phyloP scores from a whole-genome alignment of 352 stramenopile genomes.

The Globisporangium cederbergense region DNA sequence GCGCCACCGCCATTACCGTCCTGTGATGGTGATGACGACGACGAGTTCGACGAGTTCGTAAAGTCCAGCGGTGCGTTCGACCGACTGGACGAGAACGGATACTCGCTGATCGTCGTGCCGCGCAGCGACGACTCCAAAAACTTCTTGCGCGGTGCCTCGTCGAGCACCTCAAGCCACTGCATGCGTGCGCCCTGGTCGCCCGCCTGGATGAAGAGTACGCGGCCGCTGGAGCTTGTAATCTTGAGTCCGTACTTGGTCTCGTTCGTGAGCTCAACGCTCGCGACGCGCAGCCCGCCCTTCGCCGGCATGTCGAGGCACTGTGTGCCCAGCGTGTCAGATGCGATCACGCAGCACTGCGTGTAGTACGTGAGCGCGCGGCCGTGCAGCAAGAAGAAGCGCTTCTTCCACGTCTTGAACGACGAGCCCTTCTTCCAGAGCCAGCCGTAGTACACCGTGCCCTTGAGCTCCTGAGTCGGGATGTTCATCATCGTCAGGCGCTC shows the following conservation, averaged over 20 bases:
- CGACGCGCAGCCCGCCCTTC: conserved; percentile 52
- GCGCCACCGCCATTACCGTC: not conserved
- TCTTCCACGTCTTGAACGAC: conserved; percentile 79
- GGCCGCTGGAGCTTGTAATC: conserved; percentile 59
- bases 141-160: conserved; percentile 35
- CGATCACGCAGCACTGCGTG: conserved; percentile 63
- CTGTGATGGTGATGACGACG: conserved; percentile 13
- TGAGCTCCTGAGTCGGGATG: conserved; percentile 56
- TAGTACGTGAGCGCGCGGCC: conserved; percentile 69
- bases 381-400: conserved; percentile 73
- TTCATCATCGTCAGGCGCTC: conserved; percentile 64
- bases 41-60: conserved; percentile 17
- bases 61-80: conserved; percentile 1
- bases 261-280: conserved; percentile 34
- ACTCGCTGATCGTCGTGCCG: conserved; percentile 43
- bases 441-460: conserved; percentile 58
- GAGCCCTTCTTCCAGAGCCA: conserved; percentile 78
- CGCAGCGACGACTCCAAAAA: conserved; percentile 29
- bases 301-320: conserved; percentile 59
- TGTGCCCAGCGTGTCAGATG: conserved; percentile 47
- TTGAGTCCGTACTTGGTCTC: conserved; percentile 55
- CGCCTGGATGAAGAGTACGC: conserved; percentile 54
- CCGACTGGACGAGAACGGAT: conserved; percentile 9
- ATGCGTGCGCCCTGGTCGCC: conserved; percentile 39
- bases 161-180: conserved; percentile 57